Evolutionary conservation across 2,329 filamentous ascomycete species (phyloP).

Genomic region (Fusarium oligoseptatum): DNA sequence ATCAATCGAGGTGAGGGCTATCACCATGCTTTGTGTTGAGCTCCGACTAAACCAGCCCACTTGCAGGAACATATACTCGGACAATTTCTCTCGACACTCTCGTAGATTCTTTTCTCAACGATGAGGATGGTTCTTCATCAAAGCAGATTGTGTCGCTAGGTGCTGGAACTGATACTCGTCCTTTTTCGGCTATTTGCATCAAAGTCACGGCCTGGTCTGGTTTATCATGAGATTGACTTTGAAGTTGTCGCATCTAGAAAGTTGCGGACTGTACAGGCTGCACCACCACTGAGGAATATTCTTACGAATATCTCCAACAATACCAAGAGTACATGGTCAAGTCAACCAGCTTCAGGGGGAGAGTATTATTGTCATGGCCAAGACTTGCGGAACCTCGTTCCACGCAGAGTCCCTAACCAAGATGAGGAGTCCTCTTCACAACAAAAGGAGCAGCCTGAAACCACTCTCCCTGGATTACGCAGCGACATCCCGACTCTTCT

Average conservation of each 20-base stretch:
- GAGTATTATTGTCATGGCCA: constrained; percentile 72
- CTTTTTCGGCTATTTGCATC: constrained; percentile 79
- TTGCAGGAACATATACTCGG: constrained; percentile 88
- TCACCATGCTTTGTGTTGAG: constrained; percentile 4
- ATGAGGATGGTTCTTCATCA: constrained; percentile 44
- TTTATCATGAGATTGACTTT: constrained; percentile 97
- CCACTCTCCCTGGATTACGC: constrained; percentile 59
- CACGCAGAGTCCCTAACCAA: background rate
- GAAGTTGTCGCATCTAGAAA: constrained; percentile 78
- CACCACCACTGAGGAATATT: constrained; percentile 56
- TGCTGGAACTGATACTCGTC: constrained; percentile 92
- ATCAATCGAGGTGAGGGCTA: constrained; percentile 84
- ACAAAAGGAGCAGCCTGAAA: constrained; percentile 2
- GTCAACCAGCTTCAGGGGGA: constrained; percentile 54
- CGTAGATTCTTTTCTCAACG: constrained; percentile 76
- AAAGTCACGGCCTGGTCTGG: constrained; percentile 57
- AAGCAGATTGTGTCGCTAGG: constrained; percentile 93
- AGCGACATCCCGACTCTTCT: constrained; percentile 80
- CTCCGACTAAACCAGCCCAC: constrained; percentile 26
- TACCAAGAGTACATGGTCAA: constrained; percentile 59
- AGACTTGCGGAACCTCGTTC: constrained; percentile 70
- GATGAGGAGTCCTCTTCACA: constrained; percentile 6
- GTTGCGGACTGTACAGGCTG: constrained; percentile 65
- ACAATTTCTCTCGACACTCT: constrained; percentile 86
- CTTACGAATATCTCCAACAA: constrained; percentile 51